Evolutionary conservation across 495 filamentous ascomycete genomes (phyloP), one percentile per base, ranked within the genome.

Genomic region (Hypoxylon rickii): DNA sequence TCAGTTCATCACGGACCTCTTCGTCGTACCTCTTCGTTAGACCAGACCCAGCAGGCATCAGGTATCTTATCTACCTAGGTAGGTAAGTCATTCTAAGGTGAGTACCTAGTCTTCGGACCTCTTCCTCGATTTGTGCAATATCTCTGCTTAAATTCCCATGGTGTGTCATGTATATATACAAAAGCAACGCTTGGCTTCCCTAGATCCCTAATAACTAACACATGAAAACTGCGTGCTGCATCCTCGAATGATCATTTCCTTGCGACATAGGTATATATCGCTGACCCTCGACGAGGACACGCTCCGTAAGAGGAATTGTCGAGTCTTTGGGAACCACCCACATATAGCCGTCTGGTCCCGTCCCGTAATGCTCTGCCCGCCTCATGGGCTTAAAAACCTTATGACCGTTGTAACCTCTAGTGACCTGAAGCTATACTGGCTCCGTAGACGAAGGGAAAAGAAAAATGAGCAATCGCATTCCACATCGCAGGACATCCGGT

Each of bases 101-200:
- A 4, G 24, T 29, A 29, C 10, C 4, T 10, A 29, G 4, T 10
- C 4, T 29, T 10, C 10, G 4, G 24, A 29, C 10, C 10, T 29
- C 24, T 29, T 29, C 10, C 24, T 4, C 10, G 24, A 4, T 29
- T 29, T 29, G 4, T 29, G n/a, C n/a, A 29, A 29, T 10, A 29
- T 29, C 24, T 29, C 16, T 7, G 3, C 13, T 17, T 38, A 38
- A 13, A 38, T 38, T 38, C 34, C 15, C 6, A 10, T 38, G n/a
- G n/a, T n/a, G n/a, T 38, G n/a, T 42, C 44, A 15, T 56, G n/a
- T 56, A 57, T 55, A 61, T 55, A 51, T 61, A 55, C 44, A 63
- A 57, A 57, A 22, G n/a, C 48, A 63, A 19, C 59, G 59, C 59
- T 37, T 7, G 53, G 19, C 51, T 36, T 43, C 38, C 52, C 13